Conservation (phyloP, 2,329 filamentous ascomycete genomes). For the Mycosphaerella sp. region DNA sequence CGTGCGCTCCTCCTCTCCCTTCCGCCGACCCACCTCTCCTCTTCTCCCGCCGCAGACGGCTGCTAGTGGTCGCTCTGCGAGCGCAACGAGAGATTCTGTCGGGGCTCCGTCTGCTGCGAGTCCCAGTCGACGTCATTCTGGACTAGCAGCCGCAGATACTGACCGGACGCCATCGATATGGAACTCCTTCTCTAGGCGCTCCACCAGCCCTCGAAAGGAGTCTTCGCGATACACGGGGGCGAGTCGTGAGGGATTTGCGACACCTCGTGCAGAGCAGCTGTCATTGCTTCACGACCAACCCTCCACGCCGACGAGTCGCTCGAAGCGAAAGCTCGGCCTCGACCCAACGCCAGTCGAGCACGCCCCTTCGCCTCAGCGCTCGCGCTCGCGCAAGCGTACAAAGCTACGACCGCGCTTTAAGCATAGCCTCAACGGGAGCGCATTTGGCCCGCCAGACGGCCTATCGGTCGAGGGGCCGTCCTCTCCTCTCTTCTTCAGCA, state of each 20-base stretch:
- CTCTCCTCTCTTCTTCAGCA: conserved; percentile 50
- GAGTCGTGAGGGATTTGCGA: conserved; percentile 6
- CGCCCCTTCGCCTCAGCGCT: conserved; percentile 14
- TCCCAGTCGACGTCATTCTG: not conserved
- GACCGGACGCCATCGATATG: conserved; percentile 18
- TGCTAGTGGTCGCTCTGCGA: not conserved
- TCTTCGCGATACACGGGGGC: not conserved
- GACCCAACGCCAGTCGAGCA: conserved; percentile 3
- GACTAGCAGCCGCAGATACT: not conserved
- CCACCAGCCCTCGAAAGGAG: not conserved
- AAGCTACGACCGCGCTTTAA: conserved; percentile 20
- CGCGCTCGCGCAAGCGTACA: conserved; percentile 17
- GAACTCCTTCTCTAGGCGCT: conserved; percentile 15
- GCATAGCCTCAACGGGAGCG: conserved; percentile 27
- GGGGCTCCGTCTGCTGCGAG: not conserved
- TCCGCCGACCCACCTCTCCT: conserved; percentile 16
- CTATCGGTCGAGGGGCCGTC: conserved; percentile 28
- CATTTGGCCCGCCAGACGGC: conserved; percentile 30
- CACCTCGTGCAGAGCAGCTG: conserved; percentile 3
- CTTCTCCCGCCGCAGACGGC: conserved; percentile 1
- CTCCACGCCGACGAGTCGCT: conserved; percentile 1
- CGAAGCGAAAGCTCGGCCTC: conserved; percentile 18
- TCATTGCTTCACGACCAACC: conserved; percentile 7
- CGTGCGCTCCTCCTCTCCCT: conserved; percentile 19
- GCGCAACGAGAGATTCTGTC: not conserved